phyloP scores from a whole-genome alignment of 2,329 filamentous ascomycete species.

The Hypomyces perniciosus region DNA sequence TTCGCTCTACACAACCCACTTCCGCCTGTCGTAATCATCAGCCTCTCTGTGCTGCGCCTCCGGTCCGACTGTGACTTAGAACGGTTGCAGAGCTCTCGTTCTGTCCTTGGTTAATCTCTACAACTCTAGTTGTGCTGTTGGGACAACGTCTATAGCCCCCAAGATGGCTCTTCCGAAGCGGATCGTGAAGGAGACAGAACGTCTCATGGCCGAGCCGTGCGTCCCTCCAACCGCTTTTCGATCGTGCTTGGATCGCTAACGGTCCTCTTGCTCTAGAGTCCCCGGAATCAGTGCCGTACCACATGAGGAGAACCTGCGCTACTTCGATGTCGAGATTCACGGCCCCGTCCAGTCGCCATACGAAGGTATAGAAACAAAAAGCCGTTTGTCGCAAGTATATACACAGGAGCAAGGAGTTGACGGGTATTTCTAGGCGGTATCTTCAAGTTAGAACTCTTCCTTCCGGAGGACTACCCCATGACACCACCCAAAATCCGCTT shows the following conservation, averaged over 20 bases:
- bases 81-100: neutral
- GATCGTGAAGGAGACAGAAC: constrained; percentile 97
- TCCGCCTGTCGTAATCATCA: neutral
- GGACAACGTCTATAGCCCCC: neutral
- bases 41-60: neutral
- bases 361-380: constrained; percentile 58
- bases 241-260: constrained; percentile 12
- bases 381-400: neutral
- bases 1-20: constrained; percentile 10
- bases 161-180: constrained; percentile 81
- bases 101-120: neutral
- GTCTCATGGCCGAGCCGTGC: constrained; percentile 93
- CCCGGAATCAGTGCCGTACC: constrained; percentile 93
- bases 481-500: constrained; percentile 97
- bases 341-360: constrained; percentile 90
- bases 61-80: neutral
- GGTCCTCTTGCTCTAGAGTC: constrained; percentile 52
- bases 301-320: constrained; percentile 94
- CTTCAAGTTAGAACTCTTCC: constrained; percentile 95
- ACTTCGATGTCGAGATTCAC: constrained; percentile 97
- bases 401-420: neutral
- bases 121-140: neutral
- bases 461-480: constrained; percentile 99
- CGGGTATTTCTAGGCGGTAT: constrained; percentile 53
- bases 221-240: constrained; percentile 27